Conservation (phyloP, 169 alveolate genomes). For the Cryptosporidium bovis region DNA sequence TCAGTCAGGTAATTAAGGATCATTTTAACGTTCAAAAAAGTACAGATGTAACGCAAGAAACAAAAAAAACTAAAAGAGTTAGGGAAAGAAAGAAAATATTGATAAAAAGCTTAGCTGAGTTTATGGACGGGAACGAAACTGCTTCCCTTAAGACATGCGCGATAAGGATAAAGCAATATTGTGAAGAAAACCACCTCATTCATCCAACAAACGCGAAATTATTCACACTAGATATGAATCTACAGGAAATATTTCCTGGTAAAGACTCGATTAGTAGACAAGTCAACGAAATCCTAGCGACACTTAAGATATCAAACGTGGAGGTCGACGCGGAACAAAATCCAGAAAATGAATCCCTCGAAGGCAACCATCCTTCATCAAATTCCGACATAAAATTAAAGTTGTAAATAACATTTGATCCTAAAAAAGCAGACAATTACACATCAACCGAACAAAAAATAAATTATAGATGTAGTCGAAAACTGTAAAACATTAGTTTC, state of each 20-base stretch:
- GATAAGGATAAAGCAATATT: constrained; percentile 26
- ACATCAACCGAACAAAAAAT: not conserved
- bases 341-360: not conserved
- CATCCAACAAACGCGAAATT: constrained; percentile 47
- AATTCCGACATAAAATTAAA: not conserved
- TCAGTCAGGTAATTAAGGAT: constrained; percentile 14
- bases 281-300: constrained; percentile 14
- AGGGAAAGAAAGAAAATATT: constrained; percentile 24
- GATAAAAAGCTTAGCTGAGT: constrained; percentile 4
- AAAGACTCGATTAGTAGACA: constrained; percentile 44
- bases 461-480: not conserved
- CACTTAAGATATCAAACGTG: constrained; percentile 20
- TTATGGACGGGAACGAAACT: constrained; percentile 15
- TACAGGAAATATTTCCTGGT: constrained; percentile 15
- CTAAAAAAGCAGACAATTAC: not conserved
- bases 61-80: constrained; percentile 9
- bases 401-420: not conserved
- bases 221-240: constrained; percentile 12
- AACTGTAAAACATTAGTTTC: not conserved
- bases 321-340: constrained; percentile 1
- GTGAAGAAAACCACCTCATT: constrained; percentile 25
- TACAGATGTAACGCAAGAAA: constrained; percentile 8
- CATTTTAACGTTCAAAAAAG: not conserved
- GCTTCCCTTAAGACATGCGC: constrained; percentile 25
- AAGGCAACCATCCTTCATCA: not conserved